Evolutionary conservation across 129 eudicot species (phyloP).

Genomic region (Centaurea solstitialis): DNA sequence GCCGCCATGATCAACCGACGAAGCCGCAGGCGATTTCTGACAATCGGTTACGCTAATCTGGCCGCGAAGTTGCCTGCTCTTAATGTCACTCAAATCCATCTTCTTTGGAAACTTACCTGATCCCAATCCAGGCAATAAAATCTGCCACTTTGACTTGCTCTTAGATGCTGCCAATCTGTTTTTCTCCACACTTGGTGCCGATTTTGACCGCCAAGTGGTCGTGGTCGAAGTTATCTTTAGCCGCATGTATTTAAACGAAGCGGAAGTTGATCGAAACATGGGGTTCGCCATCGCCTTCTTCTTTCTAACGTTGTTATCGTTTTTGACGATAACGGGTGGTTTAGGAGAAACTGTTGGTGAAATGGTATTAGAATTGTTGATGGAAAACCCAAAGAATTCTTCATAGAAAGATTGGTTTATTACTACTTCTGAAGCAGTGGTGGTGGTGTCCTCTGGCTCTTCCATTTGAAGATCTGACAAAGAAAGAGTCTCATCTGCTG

Average conservation of each 20-base stretch:
- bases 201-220: slow-evolving; percentile 25
- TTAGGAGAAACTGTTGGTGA: slow-evolving; percentile 9
- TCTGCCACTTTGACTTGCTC: slow-evolving; percentile 55
- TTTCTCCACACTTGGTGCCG: slow-evolving; percentile 14
- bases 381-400: slow-evolving; percentile 33
- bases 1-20: not conserved
- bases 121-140: slow-evolving; percentile 40
- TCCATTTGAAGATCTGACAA: slow-evolving; percentile 33
- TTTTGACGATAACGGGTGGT: too few species aligned
- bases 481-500: slow-evolving; percentile 32
- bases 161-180: slow-evolving; percentile 10
- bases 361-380: not conserved
- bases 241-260: slow-evolving; percentile 35
- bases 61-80: slow-evolving; percentile 39
- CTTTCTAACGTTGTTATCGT: too few species aligned
- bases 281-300: slow-evolving; percentile 14
- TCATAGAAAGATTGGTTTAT: slow-evolving; percentile 6
- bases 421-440: not conserved
- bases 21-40: not conserved
- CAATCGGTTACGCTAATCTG: slow-evolving; percentile 6
- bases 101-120: slow-evolving; percentile 33
- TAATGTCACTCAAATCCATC: slow-evolving; percentile 51
- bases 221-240: slow-evolving; percentile 17
- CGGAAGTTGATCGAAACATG: slow-evolving; percentile 28
- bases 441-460: not conserved